Evolutionary conservation across 2,329 filamentous ascomycete genomes (phyloP).

Genomic region (Botrytis squamosa): DNA sequence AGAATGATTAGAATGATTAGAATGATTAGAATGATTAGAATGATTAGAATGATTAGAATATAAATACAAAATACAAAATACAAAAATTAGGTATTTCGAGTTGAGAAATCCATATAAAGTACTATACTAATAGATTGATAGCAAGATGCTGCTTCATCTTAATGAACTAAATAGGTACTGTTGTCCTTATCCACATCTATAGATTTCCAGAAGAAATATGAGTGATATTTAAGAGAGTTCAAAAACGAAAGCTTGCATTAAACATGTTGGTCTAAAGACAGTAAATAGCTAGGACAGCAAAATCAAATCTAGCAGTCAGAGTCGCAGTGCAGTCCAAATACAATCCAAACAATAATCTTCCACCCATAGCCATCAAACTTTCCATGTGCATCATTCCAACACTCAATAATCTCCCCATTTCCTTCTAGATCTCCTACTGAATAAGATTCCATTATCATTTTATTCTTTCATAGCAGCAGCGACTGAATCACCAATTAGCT

Average conservation of each 20-base stretch:
- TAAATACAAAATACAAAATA: no score
- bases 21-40: no score
- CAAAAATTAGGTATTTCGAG: no score
- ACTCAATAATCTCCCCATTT: neutral
- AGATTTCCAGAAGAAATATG: neutral
- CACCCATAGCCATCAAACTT: neutral
- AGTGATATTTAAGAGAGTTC: neutral
- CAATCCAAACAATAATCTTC: neutral
- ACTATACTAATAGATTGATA: neutral
- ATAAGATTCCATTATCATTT: neutral
- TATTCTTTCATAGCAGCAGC: neutral
- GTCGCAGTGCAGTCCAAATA: neutral
- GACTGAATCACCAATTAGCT: neutral
- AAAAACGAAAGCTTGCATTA: neutral
- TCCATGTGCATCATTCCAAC: neutral
- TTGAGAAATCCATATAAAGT: no score
- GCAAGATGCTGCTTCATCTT: accelerated
- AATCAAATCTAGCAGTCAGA: neutral
- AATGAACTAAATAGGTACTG: neutral
- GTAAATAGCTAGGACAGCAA: neutral
- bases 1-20: no score
- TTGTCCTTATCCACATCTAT: neutral
- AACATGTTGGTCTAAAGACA: no score
- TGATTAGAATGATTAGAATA: no score
- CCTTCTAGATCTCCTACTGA: no score